phyloP scores from a whole-genome alignment of 768 basidiomycete species.

The Lactarius evosmus region DNA sequence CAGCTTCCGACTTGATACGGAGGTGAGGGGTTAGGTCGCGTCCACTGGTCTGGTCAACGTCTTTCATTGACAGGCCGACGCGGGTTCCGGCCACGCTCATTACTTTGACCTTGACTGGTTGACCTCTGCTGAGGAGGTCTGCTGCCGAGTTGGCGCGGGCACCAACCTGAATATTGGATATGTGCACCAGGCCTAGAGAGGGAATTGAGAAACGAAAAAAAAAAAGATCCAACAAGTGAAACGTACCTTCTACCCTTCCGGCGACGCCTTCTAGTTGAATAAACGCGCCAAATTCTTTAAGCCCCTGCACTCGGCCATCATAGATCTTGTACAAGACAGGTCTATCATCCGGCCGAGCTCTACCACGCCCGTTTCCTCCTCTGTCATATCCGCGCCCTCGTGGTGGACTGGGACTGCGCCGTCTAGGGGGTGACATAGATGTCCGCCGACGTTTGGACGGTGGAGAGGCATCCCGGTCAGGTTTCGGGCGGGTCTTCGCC shows the following conservation, averaged over 20 bases:
- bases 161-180: conserved; percentile 86
- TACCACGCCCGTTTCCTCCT: conserved; percentile 42
- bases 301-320: conserved; percentile 73
- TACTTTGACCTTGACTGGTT: conserved; percentile 92
- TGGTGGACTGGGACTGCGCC: conserved; percentile 55
- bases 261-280: conserved; percentile 82
- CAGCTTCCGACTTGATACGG: conserved; percentile 90
- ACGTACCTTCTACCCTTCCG: conserved; percentile 85
- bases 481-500: conserved; percentile 53
- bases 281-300: conserved; percentile 97
- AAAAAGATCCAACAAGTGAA: conserved; percentile 6
- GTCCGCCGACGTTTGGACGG: conserved; percentile 61
- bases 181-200: conserved; percentile 87
- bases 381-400: conserved; percentile 50
- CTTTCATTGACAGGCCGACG: conserved; percentile 92
- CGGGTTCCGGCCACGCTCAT: conserved; percentile 85
- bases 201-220: conserved; percentile 11
- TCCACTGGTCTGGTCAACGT: conserved; percentile 89
- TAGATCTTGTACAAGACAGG: conserved; percentile 96
- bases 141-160: conserved; percentile 82
- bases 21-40: conserved; percentile 93
- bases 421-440: conserved; percentile 45
- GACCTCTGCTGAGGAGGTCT: conserved; percentile 82
- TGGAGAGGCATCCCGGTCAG: conserved; percentile 36
- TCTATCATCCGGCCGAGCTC: conserved; percentile 62